These are phyloP conservation scores for Anisodus acutangulus DNA, from an alignment of 257 asterid genomes.

Conservation along the genomic window DNA sequence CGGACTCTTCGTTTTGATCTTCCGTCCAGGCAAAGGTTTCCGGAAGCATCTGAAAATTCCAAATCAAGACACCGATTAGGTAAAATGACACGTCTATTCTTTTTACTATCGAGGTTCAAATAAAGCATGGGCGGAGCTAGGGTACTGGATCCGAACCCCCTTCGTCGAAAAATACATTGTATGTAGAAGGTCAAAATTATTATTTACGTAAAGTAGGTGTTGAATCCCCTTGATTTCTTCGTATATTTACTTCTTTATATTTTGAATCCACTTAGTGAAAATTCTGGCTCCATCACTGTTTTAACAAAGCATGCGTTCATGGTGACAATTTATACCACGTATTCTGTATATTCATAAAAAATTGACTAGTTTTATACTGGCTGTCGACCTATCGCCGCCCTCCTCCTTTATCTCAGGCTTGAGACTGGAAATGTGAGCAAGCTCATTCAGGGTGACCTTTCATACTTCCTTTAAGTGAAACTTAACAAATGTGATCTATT, in stretches of 20 bases:
- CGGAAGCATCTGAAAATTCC: conserved; percentile 30
- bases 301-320: too few species aligned
- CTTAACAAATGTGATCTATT: neutral
- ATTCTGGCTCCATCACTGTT: too few species aligned
- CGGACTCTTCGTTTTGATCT: conserved; percentile 32
- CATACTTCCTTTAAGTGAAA: neutral
- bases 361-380: neutral
- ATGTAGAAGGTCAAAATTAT: too few species aligned
- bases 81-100: conserved; percentile 29
- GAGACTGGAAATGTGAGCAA: neutral
- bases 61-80: conserved; percentile 43
- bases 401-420: neutral
- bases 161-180: too few species aligned
- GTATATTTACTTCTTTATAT: too few species aligned
- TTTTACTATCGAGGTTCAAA: neutral
- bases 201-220: too few species aligned
- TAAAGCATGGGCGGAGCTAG: neutral
- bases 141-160: too few species aligned
- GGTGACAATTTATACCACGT: too few species aligned
- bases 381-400: neutral
- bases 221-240: too few species aligned
- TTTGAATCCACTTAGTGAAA: too few species aligned
- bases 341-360: neutral
- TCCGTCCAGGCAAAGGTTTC: conserved; percentile 35
- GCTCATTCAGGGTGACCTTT: neutral